phyloP scores from a whole-genome alignment of 306 rosid species.

The Sindora glabra region DNA sequence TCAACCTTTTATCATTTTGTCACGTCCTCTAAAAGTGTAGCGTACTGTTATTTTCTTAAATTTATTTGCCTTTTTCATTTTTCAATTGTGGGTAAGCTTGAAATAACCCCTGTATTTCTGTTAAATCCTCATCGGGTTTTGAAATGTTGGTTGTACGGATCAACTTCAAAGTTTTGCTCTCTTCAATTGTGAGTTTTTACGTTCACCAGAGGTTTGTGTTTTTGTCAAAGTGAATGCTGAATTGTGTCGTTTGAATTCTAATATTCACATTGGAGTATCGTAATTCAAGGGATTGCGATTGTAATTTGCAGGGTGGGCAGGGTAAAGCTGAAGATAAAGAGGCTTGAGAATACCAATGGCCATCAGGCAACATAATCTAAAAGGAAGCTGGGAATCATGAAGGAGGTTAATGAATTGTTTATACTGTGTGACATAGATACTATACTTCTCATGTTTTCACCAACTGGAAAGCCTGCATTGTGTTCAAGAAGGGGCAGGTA shows the following conservation, averaged over 20 bases:
- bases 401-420: conserved; percentile 79
- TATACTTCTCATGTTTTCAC: conserved; percentile 95
- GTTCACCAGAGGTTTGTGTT: not conserved
- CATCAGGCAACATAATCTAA: conserved; percentile 81
- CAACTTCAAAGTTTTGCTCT: not conserved
- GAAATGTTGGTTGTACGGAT: not conserved
- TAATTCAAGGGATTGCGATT: not conserved
- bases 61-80: too few relatives aligned
- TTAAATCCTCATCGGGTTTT: not conserved
- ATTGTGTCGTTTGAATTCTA: too few relatives aligned
- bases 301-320: conserved; percentile 68
- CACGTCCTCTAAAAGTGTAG: too few relatives aligned
- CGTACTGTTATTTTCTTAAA: too few relatives aligned
- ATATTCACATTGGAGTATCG: too few relatives aligned
- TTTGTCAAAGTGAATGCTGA: not conserved
- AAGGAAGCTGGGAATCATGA: conserved; percentile 72
- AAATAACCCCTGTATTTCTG: not conserved
- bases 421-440: conserved; percentile 81
- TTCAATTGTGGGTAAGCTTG: too few relatives aligned
- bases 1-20: too few relatives aligned
- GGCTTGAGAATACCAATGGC: conserved; percentile 69
- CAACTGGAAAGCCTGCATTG: conserved; percentile 70
- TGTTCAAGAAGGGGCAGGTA: conserved; percentile 71
- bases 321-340: conserved; percentile 81
- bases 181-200: too few relatives aligned